A percentile compares a stretch with the other conserved stretches of the same genome.
Evolutionary conservation across 768 basidiomycete genomes (phyloP).

Genomic region (Hypholoma fasciculare): DNA sequence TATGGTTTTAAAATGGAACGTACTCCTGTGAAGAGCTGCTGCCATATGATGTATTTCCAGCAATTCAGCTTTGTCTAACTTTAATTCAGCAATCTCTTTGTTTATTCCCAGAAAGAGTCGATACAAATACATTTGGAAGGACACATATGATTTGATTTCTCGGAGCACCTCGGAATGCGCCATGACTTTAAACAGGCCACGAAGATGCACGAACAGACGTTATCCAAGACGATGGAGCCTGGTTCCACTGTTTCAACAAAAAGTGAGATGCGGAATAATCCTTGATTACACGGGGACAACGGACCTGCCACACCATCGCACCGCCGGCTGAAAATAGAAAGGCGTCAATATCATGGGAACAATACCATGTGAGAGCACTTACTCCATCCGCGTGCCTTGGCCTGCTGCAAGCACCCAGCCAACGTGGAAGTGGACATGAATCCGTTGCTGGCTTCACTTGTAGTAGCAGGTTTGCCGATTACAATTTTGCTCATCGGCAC

Average conservation of each 20-base stretch:
- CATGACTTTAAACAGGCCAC: slow-evolving; percentile 25
- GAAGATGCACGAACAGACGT: slow-evolving; percentile 17
- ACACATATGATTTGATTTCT: background rate
- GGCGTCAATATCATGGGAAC: slow-evolving; percentile 4
- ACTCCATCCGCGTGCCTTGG: slow-evolving; percentile 69
- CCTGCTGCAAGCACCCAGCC: slow-evolving; percentile 59
- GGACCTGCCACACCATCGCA: slow-evolving; percentile 39
- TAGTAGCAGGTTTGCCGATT: slow-evolving; percentile 69
- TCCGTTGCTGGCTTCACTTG: slow-evolving; percentile 55
- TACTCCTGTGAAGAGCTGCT: too few species aligned
- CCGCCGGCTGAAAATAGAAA: slow-evolving; percentile 28
- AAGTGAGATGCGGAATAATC: background rate
- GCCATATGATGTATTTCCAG: too few species aligned
- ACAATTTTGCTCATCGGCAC: slow-evolving; percentile 65
- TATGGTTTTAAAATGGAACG: too few species aligned
- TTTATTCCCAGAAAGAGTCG: too few species aligned
- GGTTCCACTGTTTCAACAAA: slow-evolving; percentile 23
- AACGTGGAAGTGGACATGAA: slow-evolving; percentile 61
- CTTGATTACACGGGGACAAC: slow-evolving; percentile 4
- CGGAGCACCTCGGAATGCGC: too few species aligned
- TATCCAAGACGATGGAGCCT: slow-evolving; percentile 35
- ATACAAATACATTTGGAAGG: slow-evolving; percentile 2
- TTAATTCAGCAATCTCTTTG: too few species aligned
- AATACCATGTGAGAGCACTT: slow-evolving; percentile 24
- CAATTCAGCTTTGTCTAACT: too few species aligned